A percentile compares a stretch with the other conserved stretches of the same genome.
Evolutionary conservation across 192 early-diverging fungal genomes (phyloP).

Genomic region (Chytriomyces confervae): DNA sequence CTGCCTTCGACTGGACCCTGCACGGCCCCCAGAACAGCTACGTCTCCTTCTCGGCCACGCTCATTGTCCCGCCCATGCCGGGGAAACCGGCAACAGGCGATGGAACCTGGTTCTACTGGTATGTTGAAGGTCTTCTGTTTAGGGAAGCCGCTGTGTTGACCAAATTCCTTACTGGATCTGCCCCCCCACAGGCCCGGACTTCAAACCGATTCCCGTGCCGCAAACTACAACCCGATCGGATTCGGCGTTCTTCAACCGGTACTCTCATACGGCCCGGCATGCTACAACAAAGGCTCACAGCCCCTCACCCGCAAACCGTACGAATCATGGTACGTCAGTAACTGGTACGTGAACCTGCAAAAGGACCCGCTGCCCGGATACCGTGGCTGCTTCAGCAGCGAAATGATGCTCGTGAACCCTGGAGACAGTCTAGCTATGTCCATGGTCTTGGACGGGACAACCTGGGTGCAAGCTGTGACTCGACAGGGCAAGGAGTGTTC

Average conservation of each 20-base stretch:
- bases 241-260: not conserved
- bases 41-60: constrained; percentile 3
- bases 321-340: not conserved
- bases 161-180: not conserved
- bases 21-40: constrained; percentile 9
- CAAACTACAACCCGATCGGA: constrained; percentile 15
- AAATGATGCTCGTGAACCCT: not conserved
- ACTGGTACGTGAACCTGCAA: not conserved
- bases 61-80: constrained; percentile 15
- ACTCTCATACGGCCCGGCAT: not conserved
- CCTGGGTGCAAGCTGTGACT: not conserved
- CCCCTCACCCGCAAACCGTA: not conserved
- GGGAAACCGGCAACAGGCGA: constrained; percentile 1
- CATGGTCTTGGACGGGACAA: not conserved
- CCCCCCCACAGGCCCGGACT: constrained; percentile 8
- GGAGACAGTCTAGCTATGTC: not conserved
- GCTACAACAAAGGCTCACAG: not conserved
- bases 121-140: not conserved
- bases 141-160: not conserved
- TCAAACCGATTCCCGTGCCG: constrained; percentile 13
- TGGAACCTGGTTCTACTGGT: constrained; percentile 25
- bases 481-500: not conserved
- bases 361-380: not conserved
- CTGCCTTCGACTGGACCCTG: constrained; percentile 28
- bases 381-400: constrained; percentile 1